These are phyloP conservation scores for Saturnispora sanitii DNA, from an alignment of 805 yeast species.

Conservation along the genomic window DNA sequence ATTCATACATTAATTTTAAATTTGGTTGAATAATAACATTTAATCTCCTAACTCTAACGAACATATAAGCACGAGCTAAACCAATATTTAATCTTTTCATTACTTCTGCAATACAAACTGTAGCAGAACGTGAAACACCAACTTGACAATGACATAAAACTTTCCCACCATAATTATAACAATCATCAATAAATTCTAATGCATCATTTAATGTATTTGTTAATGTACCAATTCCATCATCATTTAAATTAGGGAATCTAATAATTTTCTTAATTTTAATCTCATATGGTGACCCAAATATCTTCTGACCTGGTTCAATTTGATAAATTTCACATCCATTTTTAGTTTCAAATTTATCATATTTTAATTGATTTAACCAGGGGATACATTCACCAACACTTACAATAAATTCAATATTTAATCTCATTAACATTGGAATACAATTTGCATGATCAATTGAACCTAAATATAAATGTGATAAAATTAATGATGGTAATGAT, in stretches of 20 bases:
- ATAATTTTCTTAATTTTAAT: slow-evolving; percentile 37
- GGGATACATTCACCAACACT: slow-evolving; percentile 76
- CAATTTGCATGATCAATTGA: slow-evolving; percentile 74
- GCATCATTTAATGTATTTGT: slow-evolving; percentile 52
- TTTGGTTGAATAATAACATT: slow-evolving; percentile 94
- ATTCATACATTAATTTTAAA: slow-evolving; percentile 81
- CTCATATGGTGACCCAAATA: slow-evolving; percentile 15
- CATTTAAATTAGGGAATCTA: slow-evolving; percentile 67
- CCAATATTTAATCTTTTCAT: slow-evolving; percentile 65
- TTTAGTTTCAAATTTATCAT: slow-evolving; percentile 10
- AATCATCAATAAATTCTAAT: slow-evolving; percentile 54
- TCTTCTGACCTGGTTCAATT: slow-evolving; percentile 14
- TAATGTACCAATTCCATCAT: slow-evolving; percentile 82
- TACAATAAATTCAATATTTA: slow-evolving; percentile 67
- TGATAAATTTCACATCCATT: slow-evolving; percentile 24
- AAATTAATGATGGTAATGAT: slow-evolving; percentile 71
- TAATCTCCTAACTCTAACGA: slow-evolving; percentile 79
- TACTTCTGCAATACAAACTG: slow-evolving; percentile 91
- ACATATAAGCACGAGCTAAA: slow-evolving; percentile 72
- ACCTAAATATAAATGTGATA: slow-evolving; percentile 81
- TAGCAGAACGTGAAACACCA: slow-evolving; percentile 91
- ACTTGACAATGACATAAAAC: slow-evolving; percentile 88
- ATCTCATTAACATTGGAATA: slow-evolving; percentile 45
- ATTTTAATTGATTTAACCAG: slow-evolving; percentile 40
- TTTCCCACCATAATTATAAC: slow-evolving; percentile 34